Evolutionary conservation across 2,329 filamentous ascomycete species (phyloP).

Genomic region (Endothia cerciana): DNA sequence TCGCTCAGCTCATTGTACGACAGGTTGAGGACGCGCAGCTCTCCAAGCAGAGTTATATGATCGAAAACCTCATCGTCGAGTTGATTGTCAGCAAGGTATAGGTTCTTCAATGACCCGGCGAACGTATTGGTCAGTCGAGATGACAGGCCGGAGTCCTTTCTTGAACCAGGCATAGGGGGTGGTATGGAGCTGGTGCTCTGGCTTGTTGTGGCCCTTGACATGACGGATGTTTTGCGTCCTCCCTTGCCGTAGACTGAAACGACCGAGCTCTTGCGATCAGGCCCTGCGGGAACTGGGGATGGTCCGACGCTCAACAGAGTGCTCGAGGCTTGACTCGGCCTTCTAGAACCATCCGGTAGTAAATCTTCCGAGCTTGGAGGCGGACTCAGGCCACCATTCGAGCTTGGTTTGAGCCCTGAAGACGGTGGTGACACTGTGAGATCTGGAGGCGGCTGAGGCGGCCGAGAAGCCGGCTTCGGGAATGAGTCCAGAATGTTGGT

Average conservation of each 20-base stretch:
- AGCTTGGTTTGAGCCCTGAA: slow-evolving; percentile 42
- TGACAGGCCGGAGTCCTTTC: slow-evolving; percentile 90
- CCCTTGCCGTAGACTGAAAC: slow-evolving; percentile 79
- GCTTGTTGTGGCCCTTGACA: slow-evolving; percentile 63
- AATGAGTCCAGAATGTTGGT: slow-evolving; percentile 92
- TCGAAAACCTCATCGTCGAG: slow-evolving; percentile 95
- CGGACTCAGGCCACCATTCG: slow-evolving; percentile 51
- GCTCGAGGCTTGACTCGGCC: slow-evolving; percentile 84
- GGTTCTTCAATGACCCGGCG: slow-evolving; percentile 78
- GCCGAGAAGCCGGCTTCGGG: slow-evolving; percentile 79
- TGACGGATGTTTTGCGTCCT: slow-evolving; percentile 82
- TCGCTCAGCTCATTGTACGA: slow-evolving; percentile 96
- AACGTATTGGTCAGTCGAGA: slow-evolving; percentile 84
- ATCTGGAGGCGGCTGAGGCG: slow-evolving; percentile 64
- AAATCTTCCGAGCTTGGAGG: slow-evolving; percentile 81
- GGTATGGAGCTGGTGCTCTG: slow-evolving; percentile 47
- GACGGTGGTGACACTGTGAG: slow-evolving; percentile 35
- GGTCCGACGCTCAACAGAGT: slow-evolving; percentile 76
- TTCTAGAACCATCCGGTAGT: slow-evolving; percentile 58
- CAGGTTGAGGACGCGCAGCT: slow-evolving; percentile 86
- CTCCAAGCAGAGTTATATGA: slow-evolving; percentile 79
- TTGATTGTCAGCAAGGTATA: slow-evolving; percentile 92
- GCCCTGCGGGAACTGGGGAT: slow-evolving; percentile 64
- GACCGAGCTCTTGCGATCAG: slow-evolving; percentile 79
- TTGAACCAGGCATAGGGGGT: slow-evolving; percentile 57